Conservation (phyloP, 352 stramenopile genomes). For the Phytophthora pisi region DNA sequence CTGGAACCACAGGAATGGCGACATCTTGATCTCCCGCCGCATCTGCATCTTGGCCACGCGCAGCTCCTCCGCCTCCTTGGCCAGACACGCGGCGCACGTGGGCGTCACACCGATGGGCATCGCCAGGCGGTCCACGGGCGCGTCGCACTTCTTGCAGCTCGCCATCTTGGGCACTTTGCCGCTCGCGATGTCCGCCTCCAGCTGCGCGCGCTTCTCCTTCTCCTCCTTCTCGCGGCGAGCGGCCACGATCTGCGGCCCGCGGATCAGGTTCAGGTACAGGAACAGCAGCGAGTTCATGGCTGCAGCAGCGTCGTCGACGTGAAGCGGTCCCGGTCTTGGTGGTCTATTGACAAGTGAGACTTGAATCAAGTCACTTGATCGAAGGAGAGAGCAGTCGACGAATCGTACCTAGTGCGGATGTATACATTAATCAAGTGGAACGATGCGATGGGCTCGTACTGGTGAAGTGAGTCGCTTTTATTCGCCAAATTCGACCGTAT, state of each 20-base stretch:
- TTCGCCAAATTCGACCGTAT: slow-evolving; percentile 13
- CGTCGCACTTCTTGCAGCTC: slow-evolving; percentile 84
- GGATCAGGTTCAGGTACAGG: slow-evolving; percentile 80
- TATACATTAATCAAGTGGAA: slow-evolving; percentile 21
- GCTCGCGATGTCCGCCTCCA: slow-evolving; percentile 56
- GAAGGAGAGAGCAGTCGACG: slow-evolving; percentile 18
- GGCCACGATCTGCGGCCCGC: slow-evolving; percentile 59
- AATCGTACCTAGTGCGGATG: slow-evolving; percentile 8
- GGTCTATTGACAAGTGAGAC: slow-evolving; percentile 33
- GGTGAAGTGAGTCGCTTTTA: slow-evolving; percentile 29
- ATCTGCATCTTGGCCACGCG: slow-evolving; percentile 33
- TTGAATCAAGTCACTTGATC: no score
- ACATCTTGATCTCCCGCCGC: slow-evolving; percentile 58
- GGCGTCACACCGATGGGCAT: slow-evolving; percentile 37
- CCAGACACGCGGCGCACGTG: slow-evolving; percentile 54
- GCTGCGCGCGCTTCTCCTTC: slow-evolving; percentile 46
- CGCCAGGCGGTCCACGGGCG: slow-evolving; percentile 43
- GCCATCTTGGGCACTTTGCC: slow-evolving; percentile 52
- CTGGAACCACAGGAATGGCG: slow-evolving; percentile 79
- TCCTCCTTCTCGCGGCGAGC: slow-evolving; percentile 61
- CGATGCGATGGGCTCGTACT: slow-evolving; percentile 23
- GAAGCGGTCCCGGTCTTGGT: not conserved
- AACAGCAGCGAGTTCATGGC: slow-evolving; percentile 81
- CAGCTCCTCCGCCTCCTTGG: slow-evolving; percentile 36
- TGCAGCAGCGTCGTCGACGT: not conserved